Percentiles rank a stretch among this genome's conserved stretches.
Evolutionary conservation across 106 monocot species (phyloP).

Genomic region (Chionographis japonica): DNA sequence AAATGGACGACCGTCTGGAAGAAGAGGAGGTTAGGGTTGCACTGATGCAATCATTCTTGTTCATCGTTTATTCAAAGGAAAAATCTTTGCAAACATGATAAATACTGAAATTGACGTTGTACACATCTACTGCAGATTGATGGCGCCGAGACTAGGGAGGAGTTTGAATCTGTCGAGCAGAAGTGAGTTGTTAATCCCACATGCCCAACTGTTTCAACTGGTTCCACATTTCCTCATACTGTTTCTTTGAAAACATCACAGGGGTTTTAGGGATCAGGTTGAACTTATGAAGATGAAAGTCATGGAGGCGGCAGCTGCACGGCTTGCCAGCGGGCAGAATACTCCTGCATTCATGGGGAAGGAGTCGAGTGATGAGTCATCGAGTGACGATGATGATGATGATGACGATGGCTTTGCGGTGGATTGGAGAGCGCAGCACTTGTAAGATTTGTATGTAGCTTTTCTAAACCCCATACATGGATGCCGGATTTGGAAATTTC

Average conservation of each 20-base stretch:
- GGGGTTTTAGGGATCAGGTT: too few species aligned
- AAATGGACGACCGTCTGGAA: constrained; percentile 85
- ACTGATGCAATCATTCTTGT: background rate
- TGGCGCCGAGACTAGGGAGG: constrained; percentile 76
- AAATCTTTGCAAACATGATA: background rate
- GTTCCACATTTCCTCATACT: too few species aligned
- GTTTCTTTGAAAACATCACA: too few species aligned
- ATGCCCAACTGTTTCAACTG: too few species aligned
- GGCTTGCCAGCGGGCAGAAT: background rate
- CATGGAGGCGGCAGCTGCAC: background rate
- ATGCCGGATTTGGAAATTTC: too few species aligned
- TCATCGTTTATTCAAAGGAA: background rate
- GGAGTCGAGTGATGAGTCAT: background rate
- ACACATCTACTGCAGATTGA: constrained; percentile 53
- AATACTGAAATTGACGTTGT: background rate
- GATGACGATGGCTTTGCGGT: background rate
- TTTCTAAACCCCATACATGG: too few species aligned
- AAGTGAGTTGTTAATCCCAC: constrained; percentile 25
- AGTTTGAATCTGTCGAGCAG: constrained; percentile 70
- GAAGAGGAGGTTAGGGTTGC: constrained; percentile 78
- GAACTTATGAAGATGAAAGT: background rate
- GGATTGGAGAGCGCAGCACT: background rate
- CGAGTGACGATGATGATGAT: background rate
- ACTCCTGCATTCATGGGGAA: background rate
- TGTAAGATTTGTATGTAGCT: background rate